phyloP scores from a whole-genome alignment of 2,329 filamentous ascomycete species.

The Colletotrichum limetticola region DNA sequence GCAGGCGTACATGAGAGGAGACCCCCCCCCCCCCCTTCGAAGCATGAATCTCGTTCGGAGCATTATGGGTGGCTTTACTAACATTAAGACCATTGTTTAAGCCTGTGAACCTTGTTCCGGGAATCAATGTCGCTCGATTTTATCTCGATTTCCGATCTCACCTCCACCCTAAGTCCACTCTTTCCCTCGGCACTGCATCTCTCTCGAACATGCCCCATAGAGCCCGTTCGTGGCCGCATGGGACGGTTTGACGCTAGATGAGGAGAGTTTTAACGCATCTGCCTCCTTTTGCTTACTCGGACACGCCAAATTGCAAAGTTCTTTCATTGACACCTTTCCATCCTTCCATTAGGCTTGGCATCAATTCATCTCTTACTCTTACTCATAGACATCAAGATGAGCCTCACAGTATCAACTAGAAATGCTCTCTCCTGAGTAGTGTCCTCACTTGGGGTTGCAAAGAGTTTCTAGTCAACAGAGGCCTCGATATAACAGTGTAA shows the following conservation, averaged over 20 bases:
- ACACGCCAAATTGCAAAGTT: background rate
- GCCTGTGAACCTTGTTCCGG: slow-evolving; percentile 10
- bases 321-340: background rate
- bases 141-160: slow-evolving; percentile 1
- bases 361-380: background rate
- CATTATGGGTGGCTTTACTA: background rate
- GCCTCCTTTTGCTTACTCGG: slow-evolving; percentile 4
- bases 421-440: background rate
- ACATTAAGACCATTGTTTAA: background rate
- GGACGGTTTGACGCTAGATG: slow-evolving; percentile 26
- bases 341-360: background rate
- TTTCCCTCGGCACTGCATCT: background rate
- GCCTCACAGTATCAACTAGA: background rate
- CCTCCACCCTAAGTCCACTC: background rate
- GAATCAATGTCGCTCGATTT: background rate
- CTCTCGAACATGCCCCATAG: slow-evolving; percentile 18
- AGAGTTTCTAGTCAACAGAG: background rate
- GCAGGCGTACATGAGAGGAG: background rate
- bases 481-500: background rate
- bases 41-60: background rate
- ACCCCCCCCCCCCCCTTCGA: no score
- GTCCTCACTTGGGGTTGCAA: background rate
- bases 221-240: slow-evolving; percentile 20
- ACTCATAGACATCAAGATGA: background rate
- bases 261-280: background rate